Conservation (phyloP, 129 eudicot genomes). For the Chrysanthemum makinoi region DNA sequence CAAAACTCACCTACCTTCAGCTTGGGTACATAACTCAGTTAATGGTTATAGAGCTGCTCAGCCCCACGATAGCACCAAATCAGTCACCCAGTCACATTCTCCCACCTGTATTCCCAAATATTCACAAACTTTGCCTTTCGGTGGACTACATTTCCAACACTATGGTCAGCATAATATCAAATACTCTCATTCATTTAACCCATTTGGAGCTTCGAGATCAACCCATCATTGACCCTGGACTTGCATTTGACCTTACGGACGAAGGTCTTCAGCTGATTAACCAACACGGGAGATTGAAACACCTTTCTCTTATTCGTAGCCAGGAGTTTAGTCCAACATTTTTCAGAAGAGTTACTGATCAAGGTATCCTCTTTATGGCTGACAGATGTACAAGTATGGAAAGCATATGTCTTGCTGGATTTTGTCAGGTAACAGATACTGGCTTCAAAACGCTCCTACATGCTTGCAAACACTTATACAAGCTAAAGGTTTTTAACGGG, state of each 20-base stretch:
- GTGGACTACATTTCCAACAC: conserved; percentile 96
- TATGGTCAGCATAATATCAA: conserved; percentile 69
- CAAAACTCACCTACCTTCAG: conserved; percentile 66
- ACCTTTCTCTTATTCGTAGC: conserved; percentile 80
- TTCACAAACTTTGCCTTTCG: conserved; percentile 72
- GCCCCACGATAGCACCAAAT: conserved; percentile 57
- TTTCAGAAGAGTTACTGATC: conserved; percentile 90
- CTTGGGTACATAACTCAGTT: conserved; percentile 80
- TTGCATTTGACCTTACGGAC: conserved; percentile 82
- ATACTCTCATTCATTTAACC: conserved; percentile 56
- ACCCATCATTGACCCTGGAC: conserved; percentile 84
- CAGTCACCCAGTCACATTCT: conserved; percentile 34
- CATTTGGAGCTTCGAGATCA: conserved; percentile 93
- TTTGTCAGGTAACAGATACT: conserved; percentile 90
- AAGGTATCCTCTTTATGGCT: conserved; percentile 93
- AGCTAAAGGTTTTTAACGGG: conserved; percentile 73
- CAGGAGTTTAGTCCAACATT: conserved; percentile 78
- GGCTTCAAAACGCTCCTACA: conserved; percentile 90
- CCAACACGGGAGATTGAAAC: conserved; percentile 69
- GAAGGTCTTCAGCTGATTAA: conserved; percentile 76
- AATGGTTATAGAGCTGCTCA: conserved; percentile 82
- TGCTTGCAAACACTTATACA: conserved; percentile 68
- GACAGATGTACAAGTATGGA: conserved; percentile 80
- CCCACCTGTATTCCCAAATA: conserved; percentile 52
- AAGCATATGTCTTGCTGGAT: conserved; percentile 91